Evolutionary conservation across 768 basidiomycete species (phyloP).

Genomic region (Mycena crocata): DNA sequence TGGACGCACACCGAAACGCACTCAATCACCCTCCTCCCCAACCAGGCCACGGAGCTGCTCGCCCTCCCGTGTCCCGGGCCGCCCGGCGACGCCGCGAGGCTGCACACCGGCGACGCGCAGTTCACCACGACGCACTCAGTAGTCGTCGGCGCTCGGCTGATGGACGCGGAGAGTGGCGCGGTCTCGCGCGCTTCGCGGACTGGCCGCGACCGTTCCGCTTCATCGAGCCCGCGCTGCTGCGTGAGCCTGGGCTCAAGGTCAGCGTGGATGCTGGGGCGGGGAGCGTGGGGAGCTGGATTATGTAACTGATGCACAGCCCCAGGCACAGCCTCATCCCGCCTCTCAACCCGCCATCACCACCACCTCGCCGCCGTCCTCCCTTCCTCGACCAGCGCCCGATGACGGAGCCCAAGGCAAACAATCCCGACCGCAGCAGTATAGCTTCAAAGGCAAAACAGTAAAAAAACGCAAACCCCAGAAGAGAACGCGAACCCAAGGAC

Average conservation of each 20-base stretch:
- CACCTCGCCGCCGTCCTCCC: too few relatives aligned
- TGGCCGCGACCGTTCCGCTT: constrained; percentile 93
- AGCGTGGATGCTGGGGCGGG: constrained; percentile 49
- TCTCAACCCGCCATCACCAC: too few relatives aligned
- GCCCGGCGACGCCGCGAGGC: constrained; percentile 56
- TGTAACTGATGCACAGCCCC: too few relatives aligned
- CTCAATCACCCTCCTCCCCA: constrained; percentile 65
- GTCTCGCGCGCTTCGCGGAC: constrained; percentile 77
- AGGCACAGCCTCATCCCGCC: too few relatives aligned
- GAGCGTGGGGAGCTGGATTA: too few relatives aligned
- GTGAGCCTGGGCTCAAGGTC: constrained; percentile 57
- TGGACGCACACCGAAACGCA: constrained; percentile 60
- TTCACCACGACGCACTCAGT: constrained; percentile 58
- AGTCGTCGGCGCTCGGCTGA: constrained; percentile 72
- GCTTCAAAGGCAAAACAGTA: too few relatives aligned
- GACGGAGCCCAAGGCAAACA: too few relatives aligned
- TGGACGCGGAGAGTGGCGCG: constrained; percentile 59
- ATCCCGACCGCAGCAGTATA: too few relatives aligned
- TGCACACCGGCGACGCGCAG: constrained; percentile 42
- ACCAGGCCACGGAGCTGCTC: constrained; percentile 82
- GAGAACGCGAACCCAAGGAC: too few relatives aligned
- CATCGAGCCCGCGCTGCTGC: constrained; percentile 61
- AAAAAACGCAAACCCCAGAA: too few relatives aligned
- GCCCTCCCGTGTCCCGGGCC: constrained; percentile 71
- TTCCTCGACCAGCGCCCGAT: too few relatives aligned